phyloP scores from a whole-genome alignment of 2,329 filamentous ascomycete species.

The Colletotrichum paranaense region DNA sequence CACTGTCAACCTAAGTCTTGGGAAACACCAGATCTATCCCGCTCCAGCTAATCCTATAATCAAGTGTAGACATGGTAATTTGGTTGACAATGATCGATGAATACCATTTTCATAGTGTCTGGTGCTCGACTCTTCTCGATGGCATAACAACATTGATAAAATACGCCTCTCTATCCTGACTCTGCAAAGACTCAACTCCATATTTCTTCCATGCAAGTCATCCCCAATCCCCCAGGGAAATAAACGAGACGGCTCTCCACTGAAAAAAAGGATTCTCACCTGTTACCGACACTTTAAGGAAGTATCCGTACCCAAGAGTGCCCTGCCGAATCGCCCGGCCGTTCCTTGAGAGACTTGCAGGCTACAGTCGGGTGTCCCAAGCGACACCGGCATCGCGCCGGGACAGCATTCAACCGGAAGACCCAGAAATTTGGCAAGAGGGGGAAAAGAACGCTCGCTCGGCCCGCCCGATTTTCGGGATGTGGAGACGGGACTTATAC shows the following conservation, averaged over 20 bases:
- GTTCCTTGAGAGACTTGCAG: background rate
- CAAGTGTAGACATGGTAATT: background rate
- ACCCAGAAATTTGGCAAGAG: background rate
- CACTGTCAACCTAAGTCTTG: background rate
- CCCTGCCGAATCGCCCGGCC: background rate
- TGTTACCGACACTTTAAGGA: background rate
- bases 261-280: background rate
- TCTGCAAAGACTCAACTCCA: background rate
- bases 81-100: background rate
- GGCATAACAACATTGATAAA: background rate
- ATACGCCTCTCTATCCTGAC: too few species aligned
- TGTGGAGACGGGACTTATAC: slow-evolving; percentile 33
- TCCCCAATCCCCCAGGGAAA: background rate
- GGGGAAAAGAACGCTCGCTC: slow-evolving; percentile 17
- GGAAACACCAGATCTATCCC: background rate
- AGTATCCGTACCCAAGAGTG: background rate
- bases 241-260: background rate
- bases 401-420: slow-evolving; percentile 34
- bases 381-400: slow-evolving; percentile 10
- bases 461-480: slow-evolving; percentile 32
- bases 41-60: background rate
- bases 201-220: slow-evolving; percentile 4
- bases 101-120: background rate
- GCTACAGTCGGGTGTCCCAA: background rate
- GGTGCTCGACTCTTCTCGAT: background rate